Percentiles rank a stretch among this genome's conserved stretches.
Evolutionary conservation across 805 yeast species (phyloP).

Genomic region (Kluyveromyces lactis): DNA sequence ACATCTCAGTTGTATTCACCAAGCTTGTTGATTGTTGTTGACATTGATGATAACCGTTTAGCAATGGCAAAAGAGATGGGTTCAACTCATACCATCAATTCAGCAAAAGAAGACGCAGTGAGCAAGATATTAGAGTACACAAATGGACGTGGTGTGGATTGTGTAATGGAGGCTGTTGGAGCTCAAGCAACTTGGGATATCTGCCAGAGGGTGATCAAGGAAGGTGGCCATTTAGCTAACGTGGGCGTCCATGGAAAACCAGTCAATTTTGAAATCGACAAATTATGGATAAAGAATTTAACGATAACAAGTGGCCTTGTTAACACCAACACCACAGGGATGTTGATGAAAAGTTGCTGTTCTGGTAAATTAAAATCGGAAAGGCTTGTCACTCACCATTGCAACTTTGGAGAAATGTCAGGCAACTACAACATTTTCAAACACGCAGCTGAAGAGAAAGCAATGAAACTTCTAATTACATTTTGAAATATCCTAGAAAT

Average conservation of each 20-base stretch:
- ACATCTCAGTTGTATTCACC: constrained; percentile 61
- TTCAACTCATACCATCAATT: constrained; percentile 51
- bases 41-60: constrained; percentile 58
- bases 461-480: constrained; percentile 38
- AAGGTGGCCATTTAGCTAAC: constrained; percentile 59
- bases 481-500: too few relatives aligned
- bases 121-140: constrained; percentile 28
- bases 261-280: constrained; percentile 36
- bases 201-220: constrained; percentile 45
- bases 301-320: constrained; percentile 41
- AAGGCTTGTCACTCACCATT: constrained; percentile 51
- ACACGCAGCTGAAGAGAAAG: constrained; percentile 45
- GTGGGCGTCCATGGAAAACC: constrained; percentile 47
- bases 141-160: constrained; percentile 41
- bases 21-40: constrained; percentile 36
- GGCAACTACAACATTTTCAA: constrained; percentile 53
- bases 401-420: constrained; percentile 45
- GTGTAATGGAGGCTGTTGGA: constrained; percentile 60
- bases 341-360: constrained; percentile 23
- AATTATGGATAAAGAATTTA: constrained; percentile 39
- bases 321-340: constrained; percentile 37
- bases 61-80: constrained; percentile 59
- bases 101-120: constrained; percentile 29
- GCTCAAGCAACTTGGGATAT: constrained; percentile 52
- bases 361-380: constrained; percentile 22